Evolutionary conservation across 768 basidiomycete species (phyloP).

Genomic region (Lactifluus piperatus): DNA sequence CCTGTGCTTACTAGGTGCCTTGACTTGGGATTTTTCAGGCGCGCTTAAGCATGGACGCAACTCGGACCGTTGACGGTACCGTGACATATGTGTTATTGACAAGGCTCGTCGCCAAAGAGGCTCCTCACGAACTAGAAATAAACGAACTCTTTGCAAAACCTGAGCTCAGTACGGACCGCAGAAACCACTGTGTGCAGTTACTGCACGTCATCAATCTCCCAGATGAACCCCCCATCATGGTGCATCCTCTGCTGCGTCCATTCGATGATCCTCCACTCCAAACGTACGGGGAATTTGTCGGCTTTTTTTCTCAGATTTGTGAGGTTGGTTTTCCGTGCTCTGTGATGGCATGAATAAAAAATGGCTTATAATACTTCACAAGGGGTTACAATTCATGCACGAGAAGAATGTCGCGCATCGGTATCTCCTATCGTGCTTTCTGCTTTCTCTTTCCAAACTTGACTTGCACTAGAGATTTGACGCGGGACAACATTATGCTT

Average conservation of each 20-base stretch:
- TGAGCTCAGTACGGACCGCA: neutral
- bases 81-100: neutral
- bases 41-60: neutral
- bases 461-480: neutral
- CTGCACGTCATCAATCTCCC: neutral
- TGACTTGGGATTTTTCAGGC: neutral
- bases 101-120: neutral
- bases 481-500: slow-evolving; percentile 20
- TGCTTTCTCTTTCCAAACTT: neutral
- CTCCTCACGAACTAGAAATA: neutral
- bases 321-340: slow-evolving; percentile 10
- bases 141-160: neutral
- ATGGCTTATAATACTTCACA: neutral
- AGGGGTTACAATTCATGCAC: slow-evolving; percentile 23
- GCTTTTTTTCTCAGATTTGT: slow-evolving; percentile 21
- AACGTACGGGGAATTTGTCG: slow-evolving; percentile 21
- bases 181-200: neutral
- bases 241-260: slow-evolving; percentile 24
- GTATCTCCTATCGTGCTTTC: slow-evolving; percentile 23
- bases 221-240: slow-evolving; percentile 6
- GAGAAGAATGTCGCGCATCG: slow-evolving; percentile 21
- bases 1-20: neutral
- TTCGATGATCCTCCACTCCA: slow-evolving; percentile 22
- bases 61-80: neutral
- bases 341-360: slow-evolving; percentile 15